Evolutionary conservation across 768 basidiomycete genomes (phyloP), one percentile per base, ranked within the genome.

Genomic region (Russula vinacea): DNA sequence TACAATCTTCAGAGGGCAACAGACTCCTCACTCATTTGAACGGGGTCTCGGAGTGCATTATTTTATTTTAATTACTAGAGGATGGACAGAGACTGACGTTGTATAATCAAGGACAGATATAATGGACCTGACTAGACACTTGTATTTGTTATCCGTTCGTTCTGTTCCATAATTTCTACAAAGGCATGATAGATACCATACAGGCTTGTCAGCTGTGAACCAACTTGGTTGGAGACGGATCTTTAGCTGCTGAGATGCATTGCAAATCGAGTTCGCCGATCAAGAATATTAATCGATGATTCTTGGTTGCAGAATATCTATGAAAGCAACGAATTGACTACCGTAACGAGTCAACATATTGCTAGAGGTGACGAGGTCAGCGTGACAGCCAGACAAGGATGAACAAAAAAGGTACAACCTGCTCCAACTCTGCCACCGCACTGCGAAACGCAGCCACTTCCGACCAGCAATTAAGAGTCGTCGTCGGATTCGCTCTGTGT

Each of bases 401-500:
- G 13, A n/a, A 64, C 10, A 8, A 6, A 40, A 17, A 47, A 14
- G 17, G 16, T 70, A 78, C 62, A 68, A 88, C 91, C 77, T 88
- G 81, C 73, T 92, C 90, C 69, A 90, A 75, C 57, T 80, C 76
- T 22, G 82, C 79, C 19, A 92, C 89, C 2, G 87, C 82, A 24
- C 77, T 74, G 70, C 86, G 92, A 78, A 94, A 94, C 19, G 78
- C 79, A 26, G 75, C 74, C 3, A 92, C 90, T 70, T 91, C 83
- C 62, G 77, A 79, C 86, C 85, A 89, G 73, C 91, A 94, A 66
- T 92, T 82, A 42, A 94, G 74, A 24, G 90, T 78, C 1, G 79
- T 82, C 1, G 76, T 73, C 5, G 77, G 71, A 70, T 92, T 75
- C 24, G 69, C 69, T 65, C 78, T 78, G 42, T 9, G 24, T 11